These are phyloP conservation scores for Anisodus tanguticus DNA, from an alignment of 257 asterid genomes.

Conservation along the genomic window DNA sequence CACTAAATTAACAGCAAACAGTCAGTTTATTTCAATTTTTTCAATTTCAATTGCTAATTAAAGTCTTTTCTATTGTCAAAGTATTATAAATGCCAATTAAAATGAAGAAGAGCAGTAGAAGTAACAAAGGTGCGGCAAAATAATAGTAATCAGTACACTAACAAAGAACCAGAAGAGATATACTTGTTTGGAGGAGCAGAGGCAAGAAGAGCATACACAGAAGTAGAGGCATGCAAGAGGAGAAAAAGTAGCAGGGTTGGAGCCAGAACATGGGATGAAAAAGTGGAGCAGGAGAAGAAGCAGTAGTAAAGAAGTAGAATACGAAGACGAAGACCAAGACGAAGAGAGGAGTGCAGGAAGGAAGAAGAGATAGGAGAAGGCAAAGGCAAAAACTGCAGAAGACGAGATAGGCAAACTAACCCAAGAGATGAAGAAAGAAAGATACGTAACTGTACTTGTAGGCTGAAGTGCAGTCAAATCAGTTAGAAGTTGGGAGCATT, in stretches of 20 bases:
- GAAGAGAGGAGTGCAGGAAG: not conserved
- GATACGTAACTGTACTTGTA: not conserved
- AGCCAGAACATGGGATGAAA: not conserved
- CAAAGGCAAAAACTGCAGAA: conserved; percentile 22
- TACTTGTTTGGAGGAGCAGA: not conserved
- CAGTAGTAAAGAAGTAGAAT: not conserved
- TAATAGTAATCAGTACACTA: not conserved
- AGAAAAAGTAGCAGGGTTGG: not conserved
- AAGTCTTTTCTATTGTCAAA: not conserved
- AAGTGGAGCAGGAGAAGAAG: not conserved
- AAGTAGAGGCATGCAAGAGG: not conserved
- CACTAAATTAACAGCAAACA: not conserved
- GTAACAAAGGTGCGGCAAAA: not conserved
- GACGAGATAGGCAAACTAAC: not conserved
- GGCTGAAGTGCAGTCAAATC: not conserved
- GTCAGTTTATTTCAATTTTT: not conserved
- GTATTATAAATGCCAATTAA: not conserved
- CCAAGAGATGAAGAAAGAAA: conserved; percentile 15
- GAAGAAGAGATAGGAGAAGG: not conserved
- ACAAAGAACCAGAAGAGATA: not conserved
- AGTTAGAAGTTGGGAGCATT: conserved; percentile 10
- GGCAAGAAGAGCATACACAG: not conserved
- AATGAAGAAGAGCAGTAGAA: not conserved
- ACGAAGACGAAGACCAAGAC: conserved; percentile 11
- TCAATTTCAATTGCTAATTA: not conserved